Base-by-base conservation (phyloP, 176 grass and related monocot genomes). In the Oryza nivara region DNA sequence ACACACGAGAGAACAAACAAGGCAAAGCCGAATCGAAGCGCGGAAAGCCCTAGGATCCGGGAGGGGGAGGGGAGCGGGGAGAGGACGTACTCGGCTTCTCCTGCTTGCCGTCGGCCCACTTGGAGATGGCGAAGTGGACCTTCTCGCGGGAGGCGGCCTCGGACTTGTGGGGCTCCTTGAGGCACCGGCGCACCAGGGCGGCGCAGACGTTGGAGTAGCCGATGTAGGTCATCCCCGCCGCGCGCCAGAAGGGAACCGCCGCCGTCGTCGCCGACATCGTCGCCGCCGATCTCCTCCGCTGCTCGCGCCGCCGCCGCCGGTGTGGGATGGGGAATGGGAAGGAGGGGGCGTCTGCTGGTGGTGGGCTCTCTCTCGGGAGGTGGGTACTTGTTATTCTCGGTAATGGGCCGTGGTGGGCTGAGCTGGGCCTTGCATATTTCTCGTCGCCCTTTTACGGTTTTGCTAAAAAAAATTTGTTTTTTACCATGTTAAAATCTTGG, bases 161-260 rank as follows among this genome's bases (percentile, higher is more conserved):
- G 73, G 93, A 80, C 88, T 90, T 92, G 89, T 83, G 82, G 41
- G 96, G 91, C 78, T 96, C 93, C 93, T 96, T 99, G 89, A 96
- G 93, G 89, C 91, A 99, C 81, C 60, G 79, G 8, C 96, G 88
- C 83, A 99, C 88, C 65, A 99, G 83, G 3, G 93, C 94, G 35
- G 93, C 90, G 83, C 96, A 99, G 96, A 96, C 88, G 91, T 96
- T 99, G 88, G 93, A 99, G 93, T 96, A 99, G 86, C 87, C 91
- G 30, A 99, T 99, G 84, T 96, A 99, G 19, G 93, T 96, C 93
- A 99, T 96, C 70, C 96, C 96, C 68, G 88, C 91, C 19, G 91
- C 93, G 16, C 91, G 88, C 96, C 88, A 96, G 89, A 99, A 99
- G 74, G 96, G 91, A 28, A 91, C 93, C 78, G 96, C 93, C 47